A percentile compares a stretch with the other conserved stretches of the same genome.
Conservation (phyloP, 495 filamentous ascomycete species). For the Podospora fimiseda region DNA sequence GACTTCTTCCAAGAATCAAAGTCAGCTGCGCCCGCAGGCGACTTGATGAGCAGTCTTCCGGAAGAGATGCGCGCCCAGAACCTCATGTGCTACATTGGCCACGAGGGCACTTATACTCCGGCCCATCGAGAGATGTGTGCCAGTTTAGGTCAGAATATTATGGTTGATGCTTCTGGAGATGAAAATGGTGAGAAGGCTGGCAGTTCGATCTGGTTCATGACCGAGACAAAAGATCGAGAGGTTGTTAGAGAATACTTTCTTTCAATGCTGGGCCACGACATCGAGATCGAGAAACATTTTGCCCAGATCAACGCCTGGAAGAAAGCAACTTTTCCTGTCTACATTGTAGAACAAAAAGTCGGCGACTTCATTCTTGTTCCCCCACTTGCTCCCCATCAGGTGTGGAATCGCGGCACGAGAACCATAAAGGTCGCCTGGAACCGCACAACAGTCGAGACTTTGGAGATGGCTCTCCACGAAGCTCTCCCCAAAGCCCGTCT, state of each 20-base stretch:
- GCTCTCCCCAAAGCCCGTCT: slow-evolving; percentile 79
- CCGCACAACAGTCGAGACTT: slow-evolving; percentile 84
- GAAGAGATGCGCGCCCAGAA: slow-evolving; percentile 83
- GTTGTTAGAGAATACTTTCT: slow-evolving; percentile 88
- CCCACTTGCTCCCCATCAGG: slow-evolving; percentile 94
- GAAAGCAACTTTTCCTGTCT: slow-evolving; percentile 84
- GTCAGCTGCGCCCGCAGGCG: slow-evolving; percentile 53
- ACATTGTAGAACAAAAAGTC: slow-evolving; percentile 84
- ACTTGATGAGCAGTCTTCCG: slow-evolving; percentile 92
- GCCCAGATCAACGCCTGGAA: slow-evolving; percentile 90
- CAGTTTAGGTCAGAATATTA: slow-evolving; percentile 91
- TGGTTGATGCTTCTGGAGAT: slow-evolving; percentile 82
- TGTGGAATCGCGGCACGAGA: slow-evolving; percentile 93
- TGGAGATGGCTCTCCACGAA: slow-evolving; percentile 77
- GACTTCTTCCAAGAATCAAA: slow-evolving; percentile 43
- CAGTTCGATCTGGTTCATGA: slow-evolving; percentile 98
- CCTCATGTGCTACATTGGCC: slow-evolving; percentile 96
- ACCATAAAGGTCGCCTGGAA: slow-evolving; percentile 99
- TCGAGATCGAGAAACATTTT: slow-evolving; percentile 94
- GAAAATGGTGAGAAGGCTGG: slow-evolving; percentile 68
- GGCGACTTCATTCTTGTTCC: slow-evolving; percentile 94
- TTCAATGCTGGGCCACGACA: slow-evolving; percentile 84
- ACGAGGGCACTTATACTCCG: slow-evolving; percentile 95
- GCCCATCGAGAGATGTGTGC: slow-evolving; percentile 98
- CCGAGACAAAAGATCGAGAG: slow-evolving; percentile 79